Conservation (phyloP, 2,329 filamentous ascomycete species). For the Cadophora sp. region DNA sequence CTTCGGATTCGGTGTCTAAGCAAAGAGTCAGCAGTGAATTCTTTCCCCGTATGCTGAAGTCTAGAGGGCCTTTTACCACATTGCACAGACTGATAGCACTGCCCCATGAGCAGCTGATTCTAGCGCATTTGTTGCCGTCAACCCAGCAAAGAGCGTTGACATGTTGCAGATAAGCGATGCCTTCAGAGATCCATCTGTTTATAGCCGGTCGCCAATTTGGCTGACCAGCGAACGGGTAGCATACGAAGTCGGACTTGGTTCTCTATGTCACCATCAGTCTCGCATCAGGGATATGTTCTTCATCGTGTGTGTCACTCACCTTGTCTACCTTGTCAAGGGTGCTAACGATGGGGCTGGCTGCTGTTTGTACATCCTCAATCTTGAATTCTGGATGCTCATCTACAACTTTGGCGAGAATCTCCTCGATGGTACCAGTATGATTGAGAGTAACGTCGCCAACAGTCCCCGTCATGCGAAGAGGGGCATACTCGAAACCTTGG, state of each 20-base stretch:
- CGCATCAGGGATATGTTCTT: background rate
- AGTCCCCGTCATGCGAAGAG: background rate
- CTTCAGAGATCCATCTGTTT: background rate
- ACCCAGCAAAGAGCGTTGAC: background rate
- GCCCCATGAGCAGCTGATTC: background rate
- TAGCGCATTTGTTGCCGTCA: background rate
- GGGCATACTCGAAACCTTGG: background rate
- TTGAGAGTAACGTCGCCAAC: background rate
- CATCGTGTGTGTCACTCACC: background rate
- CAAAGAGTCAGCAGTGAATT: background rate
- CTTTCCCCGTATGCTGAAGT: background rate
- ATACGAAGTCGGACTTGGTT: background rate
- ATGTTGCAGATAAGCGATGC: background rate
- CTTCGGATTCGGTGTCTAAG: background rate
- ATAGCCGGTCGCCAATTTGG: background rate
- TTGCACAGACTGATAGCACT: background rate
- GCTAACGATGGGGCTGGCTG: background rate
- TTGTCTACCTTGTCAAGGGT: background rate
- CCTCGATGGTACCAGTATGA: background rate
- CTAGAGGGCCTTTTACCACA: background rate
- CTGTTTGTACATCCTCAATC: background rate
- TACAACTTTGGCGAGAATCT: background rate
- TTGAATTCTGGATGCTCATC: background rate
- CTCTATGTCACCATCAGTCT: background rate
- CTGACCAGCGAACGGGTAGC: background rate